These are phyloP conservation scores for Penicillium freii DNA, from an alignment of 2,329 filamentous ascomycete genomes.

Conservation along the genomic window DNA sequence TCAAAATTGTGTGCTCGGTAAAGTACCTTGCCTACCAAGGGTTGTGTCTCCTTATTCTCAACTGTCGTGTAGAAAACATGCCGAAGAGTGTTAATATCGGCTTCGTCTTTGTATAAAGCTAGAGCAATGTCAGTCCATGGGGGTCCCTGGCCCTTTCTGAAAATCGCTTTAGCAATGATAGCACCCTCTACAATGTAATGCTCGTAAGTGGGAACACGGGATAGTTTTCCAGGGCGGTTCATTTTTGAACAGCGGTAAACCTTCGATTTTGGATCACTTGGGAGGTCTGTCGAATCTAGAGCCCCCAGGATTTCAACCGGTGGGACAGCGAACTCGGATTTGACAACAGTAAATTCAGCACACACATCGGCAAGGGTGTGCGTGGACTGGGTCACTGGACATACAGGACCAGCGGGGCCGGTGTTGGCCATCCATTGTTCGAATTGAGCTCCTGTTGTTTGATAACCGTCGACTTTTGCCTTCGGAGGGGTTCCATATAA, in stretches of 20 bases:
- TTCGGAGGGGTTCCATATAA: not conserved
- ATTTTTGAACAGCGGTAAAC: not conserved
- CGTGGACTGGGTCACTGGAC: not conserved
- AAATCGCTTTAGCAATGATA: not conserved
- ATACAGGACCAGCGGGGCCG: not conserved
- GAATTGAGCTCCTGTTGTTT: not conserved
- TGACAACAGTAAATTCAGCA: not conserved
- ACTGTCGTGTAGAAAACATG: not conserved
- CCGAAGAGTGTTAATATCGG: not conserved
- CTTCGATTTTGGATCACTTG: fast-evolving
- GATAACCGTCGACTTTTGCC: fast-evolving
- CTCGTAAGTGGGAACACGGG: not conserved
- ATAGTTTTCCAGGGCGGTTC: fast-evolving
- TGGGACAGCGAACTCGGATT: not conserved
- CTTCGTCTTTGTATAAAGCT: not conserved
- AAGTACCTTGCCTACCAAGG: not conserved
- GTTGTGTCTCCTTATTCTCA: not conserved
- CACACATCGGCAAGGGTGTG: fast-evolving
- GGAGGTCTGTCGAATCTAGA: not conserved
- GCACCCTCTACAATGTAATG: not conserved
- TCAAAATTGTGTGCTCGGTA: not conserved
- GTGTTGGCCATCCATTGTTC: not conserved
- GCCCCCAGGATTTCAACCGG: not conserved
- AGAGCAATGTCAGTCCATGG: not conserved
- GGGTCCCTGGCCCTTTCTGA: not conserved